phyloP scores from a whole-genome alignment of 306 rosid genomes.

The Corylus avellana region DNA sequence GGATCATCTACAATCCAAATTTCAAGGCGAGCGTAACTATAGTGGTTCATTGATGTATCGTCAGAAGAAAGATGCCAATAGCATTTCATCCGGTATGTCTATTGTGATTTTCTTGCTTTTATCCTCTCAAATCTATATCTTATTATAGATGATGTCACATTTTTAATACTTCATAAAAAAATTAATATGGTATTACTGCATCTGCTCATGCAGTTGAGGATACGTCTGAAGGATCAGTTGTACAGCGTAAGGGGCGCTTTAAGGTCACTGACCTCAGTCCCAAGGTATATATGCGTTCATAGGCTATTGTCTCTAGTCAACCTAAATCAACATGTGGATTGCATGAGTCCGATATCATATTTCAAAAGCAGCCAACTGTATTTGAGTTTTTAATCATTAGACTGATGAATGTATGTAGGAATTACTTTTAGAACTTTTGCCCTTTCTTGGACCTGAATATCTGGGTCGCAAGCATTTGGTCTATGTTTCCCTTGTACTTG shows the following conservation, averaged over 20 bases:
- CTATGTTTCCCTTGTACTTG: neutral
- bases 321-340: constrained; percentile 10
- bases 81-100: constrained; percentile 60
- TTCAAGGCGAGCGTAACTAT: constrained; percentile 61
- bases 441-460: neutral
- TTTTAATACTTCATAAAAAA: neutral
- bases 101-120: constrained; percentile 13
- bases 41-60: constrained; percentile 82
- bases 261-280: constrained; percentile 89
- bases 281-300: constrained; percentile 51
- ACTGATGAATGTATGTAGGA: neutral
- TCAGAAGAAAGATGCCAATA: constrained; percentile 69
- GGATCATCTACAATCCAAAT: constrained; percentile 71
- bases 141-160: neutral
- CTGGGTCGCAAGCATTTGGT: neutral
- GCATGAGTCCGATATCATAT: neutral
- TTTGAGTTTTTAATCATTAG: constrained; percentile 1
- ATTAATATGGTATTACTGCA: constrained; percentile 6
- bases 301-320: neutral
- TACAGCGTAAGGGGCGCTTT: constrained; percentile 87
- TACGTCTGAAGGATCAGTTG: constrained; percentile 84
- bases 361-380: neutral
- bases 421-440: neutral
- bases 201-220: constrained; percentile 63
- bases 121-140: neutral